phyloP scores from a whole-genome alignment of 2,329 filamentous ascomycete genomes.

The Cladosporium sp. region DNA sequence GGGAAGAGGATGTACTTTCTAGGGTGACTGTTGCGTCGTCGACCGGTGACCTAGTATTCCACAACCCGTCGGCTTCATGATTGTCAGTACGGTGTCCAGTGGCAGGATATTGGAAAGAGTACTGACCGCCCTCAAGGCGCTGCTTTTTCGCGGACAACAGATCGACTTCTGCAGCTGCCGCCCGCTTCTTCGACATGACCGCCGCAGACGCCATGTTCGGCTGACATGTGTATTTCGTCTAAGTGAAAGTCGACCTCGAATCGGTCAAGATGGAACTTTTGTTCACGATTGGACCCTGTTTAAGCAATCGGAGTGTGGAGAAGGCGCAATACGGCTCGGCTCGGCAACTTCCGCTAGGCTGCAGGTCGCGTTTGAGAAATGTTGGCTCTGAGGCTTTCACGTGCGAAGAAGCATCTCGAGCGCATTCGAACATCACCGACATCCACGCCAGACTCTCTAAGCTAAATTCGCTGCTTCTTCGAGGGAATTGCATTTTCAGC shows the following conservation, averaged over 20 bases:
- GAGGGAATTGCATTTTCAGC: neutral
- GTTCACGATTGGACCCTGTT: constrained; percentile 9
- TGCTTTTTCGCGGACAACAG: constrained; percentile 11
- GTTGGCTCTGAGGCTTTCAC: constrained; percentile 19
- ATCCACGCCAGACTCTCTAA: neutral
- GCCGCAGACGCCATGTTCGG: constrained; percentile 13
- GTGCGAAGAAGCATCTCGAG: constrained; percentile 5
- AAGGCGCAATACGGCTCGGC: neutral
- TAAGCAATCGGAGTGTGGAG: constrained; percentile 3
- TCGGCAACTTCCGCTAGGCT: constrained; percentile 6
- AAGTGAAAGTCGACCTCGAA: neutral
- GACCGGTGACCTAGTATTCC: constrained; percentile 11
- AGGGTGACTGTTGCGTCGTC: neutral
- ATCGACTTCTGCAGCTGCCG: constrained; percentile 7
- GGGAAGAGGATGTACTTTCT: constrained; percentile 6
- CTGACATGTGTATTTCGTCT: neutral
- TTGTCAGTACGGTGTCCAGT: neutral
- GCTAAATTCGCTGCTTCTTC: neutral
- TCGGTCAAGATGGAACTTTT: constrained; percentile 12
- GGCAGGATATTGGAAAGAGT: neutral
- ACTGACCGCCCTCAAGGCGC: constrained; percentile 6
- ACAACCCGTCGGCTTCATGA: neutral
- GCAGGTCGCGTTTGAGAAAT: constrained; percentile 15
- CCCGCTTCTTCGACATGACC: constrained; percentile 16
- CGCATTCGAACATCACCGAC: neutral